phyloP scores from a whole-genome alignment of 176 grass and related monocot species.

The Avena sativa region DNA sequence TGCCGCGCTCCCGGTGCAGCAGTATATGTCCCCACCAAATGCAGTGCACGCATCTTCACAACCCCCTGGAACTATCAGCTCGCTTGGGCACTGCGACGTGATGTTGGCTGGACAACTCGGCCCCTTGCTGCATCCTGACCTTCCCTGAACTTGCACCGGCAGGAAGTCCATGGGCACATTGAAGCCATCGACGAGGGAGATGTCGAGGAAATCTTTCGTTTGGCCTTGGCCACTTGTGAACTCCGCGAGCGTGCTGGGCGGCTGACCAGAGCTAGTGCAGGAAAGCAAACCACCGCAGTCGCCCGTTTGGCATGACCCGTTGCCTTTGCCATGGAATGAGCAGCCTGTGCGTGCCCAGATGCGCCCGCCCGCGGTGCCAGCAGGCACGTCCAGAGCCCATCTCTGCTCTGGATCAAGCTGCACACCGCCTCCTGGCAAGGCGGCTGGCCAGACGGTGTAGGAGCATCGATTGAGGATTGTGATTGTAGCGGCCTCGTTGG shows the following conservation, averaged over 20 bases:
- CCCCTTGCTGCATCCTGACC: constrained; percentile 18
- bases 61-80: constrained; percentile 35
- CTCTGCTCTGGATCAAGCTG: not conserved
- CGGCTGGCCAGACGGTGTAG: constrained; percentile 52
- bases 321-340: not conserved
- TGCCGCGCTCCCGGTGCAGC: not conserved
- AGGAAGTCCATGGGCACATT: constrained; percentile 63
- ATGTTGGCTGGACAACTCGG: constrained; percentile 6
- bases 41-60: constrained; percentile 3
- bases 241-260: not conserved
- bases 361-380: fast-evolving
- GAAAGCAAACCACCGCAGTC: constrained; percentile 15
- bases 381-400: not conserved
- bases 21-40: constrained; percentile 26
- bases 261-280: fast-evolving
- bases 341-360: constrained; percentile 40
- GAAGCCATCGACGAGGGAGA: constrained; percentile 52
- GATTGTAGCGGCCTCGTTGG: not conserved
- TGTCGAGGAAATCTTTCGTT: constrained; percentile 36
- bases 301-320: not conserved
- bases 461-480: constrained; percentile 44
- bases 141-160: not conserved
- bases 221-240: not conserved
- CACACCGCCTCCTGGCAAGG: not conserved
- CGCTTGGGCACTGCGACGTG: constrained; percentile 36